Conservation (phyloP, 1,284 basidiomycete species). For the Heterobasidion irregulare region DNA sequence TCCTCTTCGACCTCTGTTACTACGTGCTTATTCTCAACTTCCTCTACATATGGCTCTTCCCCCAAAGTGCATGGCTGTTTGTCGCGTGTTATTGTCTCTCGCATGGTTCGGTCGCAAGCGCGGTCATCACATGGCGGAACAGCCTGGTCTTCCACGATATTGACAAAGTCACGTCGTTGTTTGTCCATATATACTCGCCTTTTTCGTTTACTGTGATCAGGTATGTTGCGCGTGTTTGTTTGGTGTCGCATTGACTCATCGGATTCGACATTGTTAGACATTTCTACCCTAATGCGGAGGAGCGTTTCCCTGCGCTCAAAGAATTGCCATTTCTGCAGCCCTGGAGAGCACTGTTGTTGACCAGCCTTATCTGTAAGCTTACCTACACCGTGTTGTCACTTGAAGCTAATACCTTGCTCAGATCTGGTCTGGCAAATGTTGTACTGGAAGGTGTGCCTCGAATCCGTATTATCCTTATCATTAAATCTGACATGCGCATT, state of each 20-base stretch:
- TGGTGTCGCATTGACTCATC: conserved; percentile 5
- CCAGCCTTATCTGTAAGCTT: conserved; percentile 63
- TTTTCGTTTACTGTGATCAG: conserved; percentile 83
- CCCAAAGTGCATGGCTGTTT: conserved; percentile 66
- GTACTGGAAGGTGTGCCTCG: conserved; percentile 77
- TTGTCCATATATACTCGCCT: conserved; percentile 86
- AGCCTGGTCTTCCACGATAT: conserved; percentile 93
- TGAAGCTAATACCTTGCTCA: conserved; percentile 21
- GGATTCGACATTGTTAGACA: conserved; percentile 42
- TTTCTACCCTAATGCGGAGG: conserved; percentile 69
- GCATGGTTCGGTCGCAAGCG: conserved; percentile 83
- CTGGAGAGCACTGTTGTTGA: conserved; percentile 54
- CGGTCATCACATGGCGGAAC: conserved; percentile 95
- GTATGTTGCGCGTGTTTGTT: conserved; percentile 31
- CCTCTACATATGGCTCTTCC: conserved; percentile 81
- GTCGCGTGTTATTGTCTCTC: conserved; percentile 85
- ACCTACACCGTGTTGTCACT: background rate
- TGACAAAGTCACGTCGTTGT: conserved; percentile 89
- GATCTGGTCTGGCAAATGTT: conserved; percentile 83
- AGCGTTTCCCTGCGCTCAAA: conserved; percentile 75
- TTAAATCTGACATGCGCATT: background rate
- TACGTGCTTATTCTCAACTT: conserved; percentile 86
- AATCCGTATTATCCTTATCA: background rate
- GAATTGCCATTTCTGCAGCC: conserved; percentile 60
- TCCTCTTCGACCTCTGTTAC: conserved; percentile 91